These are phyloP conservation scores for Aspergillus ibericus DNA, from an alignment of 2,329 filamentous ascomycete genomes.

Conservation along the genomic window DNA sequence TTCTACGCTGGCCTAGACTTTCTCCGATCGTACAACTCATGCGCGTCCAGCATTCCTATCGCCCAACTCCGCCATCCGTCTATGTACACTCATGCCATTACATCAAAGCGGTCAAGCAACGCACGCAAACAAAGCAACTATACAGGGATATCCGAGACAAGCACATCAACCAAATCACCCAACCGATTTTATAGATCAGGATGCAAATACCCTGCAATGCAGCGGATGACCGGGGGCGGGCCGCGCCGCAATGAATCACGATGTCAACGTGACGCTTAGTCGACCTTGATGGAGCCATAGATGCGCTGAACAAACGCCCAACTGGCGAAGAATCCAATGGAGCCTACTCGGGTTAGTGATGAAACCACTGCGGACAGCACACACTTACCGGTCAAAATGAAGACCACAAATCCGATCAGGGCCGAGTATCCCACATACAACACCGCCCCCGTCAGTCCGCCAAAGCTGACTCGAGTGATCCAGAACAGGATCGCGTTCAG, in stretches of 20 bases:
- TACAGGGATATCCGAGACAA: slow-evolving; percentile 13
- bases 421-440: slow-evolving; percentile 92
- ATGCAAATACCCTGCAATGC: not conserved
- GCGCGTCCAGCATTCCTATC: not conserved
- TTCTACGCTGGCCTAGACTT: not conserved
- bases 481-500: slow-evolving; percentile 88
- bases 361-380: not conserved
- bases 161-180: not conserved
- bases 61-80: not conserved
- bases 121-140: not conserved
- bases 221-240: not conserved
- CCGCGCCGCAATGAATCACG: not conserved
- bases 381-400: slow-evolving; percentile 90
- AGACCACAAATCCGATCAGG: slow-evolving; percentile 86
- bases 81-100: slow-evolving; percentile 18
- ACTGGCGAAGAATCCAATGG: slow-evolving; percentile 92
- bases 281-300: slow-evolving; percentile 97
- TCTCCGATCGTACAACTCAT: slow-evolving; percentile 3
- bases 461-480: slow-evolving; percentile 81
- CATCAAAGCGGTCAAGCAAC: not conserved
- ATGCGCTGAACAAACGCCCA: slow-evolving; percentile 95
- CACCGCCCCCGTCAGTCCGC: slow-evolving; percentile 80
- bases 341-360: slow-evolving; percentile 57
- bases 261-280: slow-evolving; percentile 52
- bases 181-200: not conserved